phyloP scores from a whole-genome alignment of 2,329 filamentous ascomycete species.

The Xylaria sp. region DNA sequence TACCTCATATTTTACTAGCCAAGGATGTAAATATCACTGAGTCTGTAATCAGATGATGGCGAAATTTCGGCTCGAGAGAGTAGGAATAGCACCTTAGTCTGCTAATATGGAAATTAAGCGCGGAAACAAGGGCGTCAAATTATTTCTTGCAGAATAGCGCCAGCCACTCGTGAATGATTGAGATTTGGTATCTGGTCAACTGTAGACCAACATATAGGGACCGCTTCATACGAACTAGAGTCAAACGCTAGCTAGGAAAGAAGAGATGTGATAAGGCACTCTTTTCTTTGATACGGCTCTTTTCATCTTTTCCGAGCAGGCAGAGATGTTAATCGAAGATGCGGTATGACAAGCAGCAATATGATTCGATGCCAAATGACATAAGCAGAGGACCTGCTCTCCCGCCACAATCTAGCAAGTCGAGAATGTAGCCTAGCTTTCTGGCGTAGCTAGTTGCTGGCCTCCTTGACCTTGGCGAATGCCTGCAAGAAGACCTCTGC shows the following conservation, averaged over 20 bases:
- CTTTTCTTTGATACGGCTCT: background rate
- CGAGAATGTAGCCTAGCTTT: background rate
- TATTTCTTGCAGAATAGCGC: background rate
- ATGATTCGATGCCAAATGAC: background rate
- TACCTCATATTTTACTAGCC: background rate
- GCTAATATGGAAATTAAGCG: background rate
- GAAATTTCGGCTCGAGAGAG: background rate
- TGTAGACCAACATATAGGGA: background rate
- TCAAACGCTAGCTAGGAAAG: background rate
- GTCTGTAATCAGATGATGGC: background rate
- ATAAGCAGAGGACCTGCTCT: background rate
- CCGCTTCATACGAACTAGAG: background rate
- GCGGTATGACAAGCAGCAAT: background rate
- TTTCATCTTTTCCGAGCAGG: background rate
- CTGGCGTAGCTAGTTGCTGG: constrained; percentile 14
- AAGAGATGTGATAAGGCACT: background rate
- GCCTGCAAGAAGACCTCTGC: constrained; percentile 21
- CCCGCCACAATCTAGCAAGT: background rate
- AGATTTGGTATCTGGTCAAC: background rate
- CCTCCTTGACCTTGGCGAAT: constrained; percentile 48
- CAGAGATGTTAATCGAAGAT: background rate
- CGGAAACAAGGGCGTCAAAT: background rate
- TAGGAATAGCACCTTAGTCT: background rate
- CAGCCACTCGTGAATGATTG: background rate
- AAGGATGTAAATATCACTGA: background rate